These are phyloP conservation scores for Pyronema domesticum DNA, from an alignment of 495 filamentous ascomycete genomes.

Conservation along the genomic window DNA sequence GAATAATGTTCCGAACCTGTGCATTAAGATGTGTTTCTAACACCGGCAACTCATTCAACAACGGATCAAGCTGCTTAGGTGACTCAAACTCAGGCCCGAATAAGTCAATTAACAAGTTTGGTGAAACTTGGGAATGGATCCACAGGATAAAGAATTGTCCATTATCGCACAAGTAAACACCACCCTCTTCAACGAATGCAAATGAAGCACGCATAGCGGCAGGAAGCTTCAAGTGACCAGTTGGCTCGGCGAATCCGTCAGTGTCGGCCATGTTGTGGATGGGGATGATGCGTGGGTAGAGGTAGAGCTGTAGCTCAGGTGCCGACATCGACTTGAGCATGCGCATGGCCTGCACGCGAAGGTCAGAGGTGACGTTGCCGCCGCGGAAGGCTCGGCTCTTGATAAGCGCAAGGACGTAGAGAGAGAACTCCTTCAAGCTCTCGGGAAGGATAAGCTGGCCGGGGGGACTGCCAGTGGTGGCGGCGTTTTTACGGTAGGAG, in stretches of 20 bases:
- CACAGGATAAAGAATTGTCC: slow-evolving; percentile 80
- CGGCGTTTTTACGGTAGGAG: slow-evolving; percentile 70
- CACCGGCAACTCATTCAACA: slow-evolving; percentile 52
- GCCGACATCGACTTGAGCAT: slow-evolving; percentile 75
- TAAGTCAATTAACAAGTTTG: slow-evolving; percentile 72
- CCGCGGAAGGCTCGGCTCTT: slow-evolving; percentile 86
- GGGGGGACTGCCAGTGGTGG: slow-evolving; percentile 67
- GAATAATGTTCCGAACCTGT: slow-evolving; percentile 73
- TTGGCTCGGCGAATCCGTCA: slow-evolving; percentile 72
- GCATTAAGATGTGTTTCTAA: slow-evolving; percentile 77
- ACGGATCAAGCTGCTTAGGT: slow-evolving; percentile 63
- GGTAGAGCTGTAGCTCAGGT: slow-evolving; percentile 71
- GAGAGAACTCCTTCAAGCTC: slow-evolving; percentile 85
- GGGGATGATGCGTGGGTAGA: slow-evolving; percentile 86
- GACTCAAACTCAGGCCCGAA: slow-evolving; percentile 61
- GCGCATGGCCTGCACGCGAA: slow-evolving; percentile 76
- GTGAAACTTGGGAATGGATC: slow-evolving; percentile 62
- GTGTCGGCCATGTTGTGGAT: slow-evolving; percentile 78
- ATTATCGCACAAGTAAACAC: slow-evolving; percentile 95
- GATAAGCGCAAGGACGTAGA: slow-evolving; percentile 87
- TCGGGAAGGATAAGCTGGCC: slow-evolving; percentile 91
- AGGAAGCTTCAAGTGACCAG: slow-evolving; percentile 71
- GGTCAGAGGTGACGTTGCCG: slow-evolving; percentile 78
- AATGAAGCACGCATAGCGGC: slow-evolving; percentile 68
- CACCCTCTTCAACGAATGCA: slow-evolving; percentile 77